Conservation (phyloP, 2,329 filamentous ascomycete species). For the Penicillium sp. region DNA sequence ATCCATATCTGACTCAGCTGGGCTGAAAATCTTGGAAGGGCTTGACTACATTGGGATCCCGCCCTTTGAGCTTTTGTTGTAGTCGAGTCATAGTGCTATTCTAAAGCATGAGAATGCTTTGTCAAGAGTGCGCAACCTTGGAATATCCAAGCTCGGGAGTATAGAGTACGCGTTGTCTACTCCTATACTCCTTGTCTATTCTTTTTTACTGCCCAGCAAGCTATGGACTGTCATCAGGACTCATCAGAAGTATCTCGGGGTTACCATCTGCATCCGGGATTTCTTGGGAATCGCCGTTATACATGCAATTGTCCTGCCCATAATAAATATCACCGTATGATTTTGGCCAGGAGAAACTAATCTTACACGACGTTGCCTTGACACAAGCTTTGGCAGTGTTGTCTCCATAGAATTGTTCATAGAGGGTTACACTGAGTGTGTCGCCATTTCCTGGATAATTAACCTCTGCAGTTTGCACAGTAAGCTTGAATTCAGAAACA, state of each 20-base stretch:
- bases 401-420: too few species aligned
- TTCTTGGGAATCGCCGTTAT: background rate
- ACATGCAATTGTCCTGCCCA: background rate
- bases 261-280: background rate
- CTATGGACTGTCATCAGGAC: too few species aligned
- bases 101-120: too few species aligned
- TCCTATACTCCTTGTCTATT: background rate
- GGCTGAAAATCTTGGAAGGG: background rate
- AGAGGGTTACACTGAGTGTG: too few species aligned
- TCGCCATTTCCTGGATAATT: too few species aligned
- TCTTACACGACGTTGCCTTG: too few species aligned
- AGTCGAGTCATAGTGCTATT: too few species aligned
- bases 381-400: too few species aligned
- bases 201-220: background rate
- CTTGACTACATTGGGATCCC: background rate
- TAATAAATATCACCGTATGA: background rate
- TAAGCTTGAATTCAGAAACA: too few species aligned
- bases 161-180: background rate
- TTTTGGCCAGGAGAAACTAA: background rate
- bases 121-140: too few species aligned
- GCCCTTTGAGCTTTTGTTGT: background rate
- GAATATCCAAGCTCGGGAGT: too few species aligned
- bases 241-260: background rate
- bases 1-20: background rate
- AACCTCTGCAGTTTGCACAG: too few species aligned